These are phyloP conservation scores for Babesia sp. DNA, from an alignment of 169 alveolate genomes.

Conservation along the genomic window DNA sequence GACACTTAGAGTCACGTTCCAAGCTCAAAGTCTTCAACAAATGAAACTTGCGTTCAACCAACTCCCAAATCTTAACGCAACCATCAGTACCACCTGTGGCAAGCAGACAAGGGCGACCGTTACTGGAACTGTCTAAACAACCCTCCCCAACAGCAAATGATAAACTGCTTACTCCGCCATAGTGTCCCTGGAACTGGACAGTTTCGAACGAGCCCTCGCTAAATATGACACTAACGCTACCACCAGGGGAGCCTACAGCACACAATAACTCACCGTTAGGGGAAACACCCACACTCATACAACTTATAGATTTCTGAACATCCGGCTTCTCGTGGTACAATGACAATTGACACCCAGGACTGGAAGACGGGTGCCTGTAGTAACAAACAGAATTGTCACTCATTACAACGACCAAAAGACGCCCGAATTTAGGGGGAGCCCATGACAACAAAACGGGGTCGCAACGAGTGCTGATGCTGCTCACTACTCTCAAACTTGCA, in stretches of 20 bases:
- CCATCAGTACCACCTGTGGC: conserved; percentile 59
- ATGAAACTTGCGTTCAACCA: conserved; percentile 25
- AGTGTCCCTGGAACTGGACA: conserved; percentile 38
- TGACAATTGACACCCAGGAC: conserved; percentile 14
- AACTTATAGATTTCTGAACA: conserved; percentile 53
- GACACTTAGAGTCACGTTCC: conserved; percentile 16
- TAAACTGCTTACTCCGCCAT: conserved; percentile 44
- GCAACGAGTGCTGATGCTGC: conserved; percentile 12
- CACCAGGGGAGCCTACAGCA: conserved; percentile 59
- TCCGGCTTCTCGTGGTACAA: conserved; percentile 15
- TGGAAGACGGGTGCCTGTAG: conserved; percentile 18
- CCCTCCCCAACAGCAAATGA: conserved; percentile 28
- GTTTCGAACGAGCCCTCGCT: conserved; percentile 26
- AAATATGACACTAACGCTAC: conserved; percentile 37
- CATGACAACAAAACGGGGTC: conserved; percentile 54
- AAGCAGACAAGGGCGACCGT: conserved; percentile 18
- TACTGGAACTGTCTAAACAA: background rate
- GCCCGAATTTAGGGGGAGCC: conserved; percentile 65
- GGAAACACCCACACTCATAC: conserved; percentile 43
- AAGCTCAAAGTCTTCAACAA: conserved; percentile 41
- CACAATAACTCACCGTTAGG: conserved; percentile 50
- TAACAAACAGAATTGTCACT: conserved; percentile 48
- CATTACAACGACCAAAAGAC: conserved; percentile 13
- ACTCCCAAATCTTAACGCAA: conserved; percentile 60
- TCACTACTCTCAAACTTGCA: conserved; percentile 14